phyloP scores from a whole-genome alignment of 1,284 basidiomycete genomes.

The Marasmius tenuissimus region DNA sequence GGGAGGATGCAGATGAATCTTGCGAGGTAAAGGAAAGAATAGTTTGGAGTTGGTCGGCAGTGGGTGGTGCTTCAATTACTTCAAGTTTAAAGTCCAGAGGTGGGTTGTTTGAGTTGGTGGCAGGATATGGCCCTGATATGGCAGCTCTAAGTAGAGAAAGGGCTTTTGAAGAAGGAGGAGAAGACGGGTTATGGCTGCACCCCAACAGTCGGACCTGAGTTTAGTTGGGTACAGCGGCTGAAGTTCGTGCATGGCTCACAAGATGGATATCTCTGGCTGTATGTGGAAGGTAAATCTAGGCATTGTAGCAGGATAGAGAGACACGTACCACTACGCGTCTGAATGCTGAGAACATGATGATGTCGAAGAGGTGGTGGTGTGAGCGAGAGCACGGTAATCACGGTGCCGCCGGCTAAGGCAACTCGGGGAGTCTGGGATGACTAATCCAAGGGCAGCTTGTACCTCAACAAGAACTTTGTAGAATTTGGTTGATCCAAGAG shows the following conservation, averaged over 20 bases:
- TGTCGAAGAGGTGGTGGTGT: neutral
- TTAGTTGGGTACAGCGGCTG: neutral
- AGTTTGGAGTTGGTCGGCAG: constrained; percentile 62
- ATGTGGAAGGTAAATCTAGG: neutral
- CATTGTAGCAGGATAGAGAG: neutral
- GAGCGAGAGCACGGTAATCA: neutral
- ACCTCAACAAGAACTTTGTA: no score
- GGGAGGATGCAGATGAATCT: constrained; percentile 33
- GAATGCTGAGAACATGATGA: constrained; percentile 25
- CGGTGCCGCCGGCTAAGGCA: neutral
- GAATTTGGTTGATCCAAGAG: no score
- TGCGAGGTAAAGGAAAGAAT: constrained; percentile 63
- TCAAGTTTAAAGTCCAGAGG: constrained; percentile 72
- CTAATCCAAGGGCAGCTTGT: no score
- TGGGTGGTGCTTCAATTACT: constrained; percentile 66
- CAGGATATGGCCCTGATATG: constrained; percentile 59
- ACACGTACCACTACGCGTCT: constrained; percentile 16
- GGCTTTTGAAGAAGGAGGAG: constrained; percentile 61
- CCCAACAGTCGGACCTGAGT: neutral
- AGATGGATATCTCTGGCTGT: constrained; percentile 67
- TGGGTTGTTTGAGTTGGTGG: constrained; percentile 37
- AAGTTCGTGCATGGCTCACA: constrained; percentile 39
- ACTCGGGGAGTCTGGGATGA: no score
- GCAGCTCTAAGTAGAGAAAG: constrained; percentile 58
- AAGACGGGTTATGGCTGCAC: constrained; percentile 60